These are phyloP conservation scores for Aspergillus novofumigatus DNA, from an alignment of 2,329 filamentous ascomycete species.

Conservation along the genomic window DNA sequence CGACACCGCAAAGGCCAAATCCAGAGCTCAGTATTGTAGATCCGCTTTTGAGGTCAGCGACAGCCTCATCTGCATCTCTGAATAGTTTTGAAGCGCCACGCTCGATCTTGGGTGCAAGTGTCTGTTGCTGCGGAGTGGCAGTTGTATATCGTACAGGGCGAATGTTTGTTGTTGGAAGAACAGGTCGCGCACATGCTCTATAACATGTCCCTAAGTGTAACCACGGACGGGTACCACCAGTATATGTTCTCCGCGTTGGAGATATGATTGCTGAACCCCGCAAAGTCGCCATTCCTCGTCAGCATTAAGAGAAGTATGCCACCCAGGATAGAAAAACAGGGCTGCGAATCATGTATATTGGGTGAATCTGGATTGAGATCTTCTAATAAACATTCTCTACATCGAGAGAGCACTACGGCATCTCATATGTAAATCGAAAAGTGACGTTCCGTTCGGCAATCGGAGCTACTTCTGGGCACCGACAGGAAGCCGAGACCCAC, in stretches of 20 bases:
- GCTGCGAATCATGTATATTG: not conserved
- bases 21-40: slow-evolving; percentile 70
- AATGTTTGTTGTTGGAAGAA: slow-evolving; percentile 4
- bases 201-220: slow-evolving; percentile 18
- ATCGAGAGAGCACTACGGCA: not conserved
- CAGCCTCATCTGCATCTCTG: slow-evolving; percentile 59
- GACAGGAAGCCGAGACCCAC: slow-evolving; percentile 11
- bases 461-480: slow-evolving; percentile 29
- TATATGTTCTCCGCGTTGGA: slow-evolving; percentile 22
- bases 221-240: slow-evolving; percentile 18
- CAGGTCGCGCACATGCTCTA: slow-evolving; percentile 9
- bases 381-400: not conserved
- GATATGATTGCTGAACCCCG: slow-evolving; percentile 17
- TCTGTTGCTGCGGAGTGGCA: slow-evolving; percentile 10
- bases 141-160: slow-evolving; percentile 18
- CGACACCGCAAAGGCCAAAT: slow-evolving; percentile 77
- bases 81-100: slow-evolving; percentile 36
- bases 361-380: not conserved
- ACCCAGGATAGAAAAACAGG: slow-evolving; percentile 1
- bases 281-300: slow-evolving; percentile 21
- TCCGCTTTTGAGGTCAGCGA: slow-evolving; percentile 66
- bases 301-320: not conserved
- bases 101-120: slow-evolving; percentile 24
- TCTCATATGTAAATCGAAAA: slow-evolving; percentile 6
- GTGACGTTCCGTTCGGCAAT: slow-evolving; percentile 12